Conservation (phyloP, 495 filamentous ascomycete genomes). For the Neurospora pannonica region DNA sequence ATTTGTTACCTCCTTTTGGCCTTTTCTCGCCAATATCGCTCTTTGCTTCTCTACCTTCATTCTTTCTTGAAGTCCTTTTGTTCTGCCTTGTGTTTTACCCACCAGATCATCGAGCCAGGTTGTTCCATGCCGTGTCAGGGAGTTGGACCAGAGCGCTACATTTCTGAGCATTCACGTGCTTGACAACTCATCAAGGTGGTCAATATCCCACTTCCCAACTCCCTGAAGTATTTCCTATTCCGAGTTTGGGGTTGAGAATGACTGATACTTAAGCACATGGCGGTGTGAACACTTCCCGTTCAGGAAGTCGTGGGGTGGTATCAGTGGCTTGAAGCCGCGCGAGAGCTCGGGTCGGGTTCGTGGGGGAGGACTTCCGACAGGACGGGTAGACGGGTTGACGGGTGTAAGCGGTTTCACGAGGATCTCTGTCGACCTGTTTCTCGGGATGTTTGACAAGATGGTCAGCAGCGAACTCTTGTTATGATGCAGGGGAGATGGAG, state of each 20-base stretch:
- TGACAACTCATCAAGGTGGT: neutral
- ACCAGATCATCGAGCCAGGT: neutral
- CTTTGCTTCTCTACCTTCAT: neutral
- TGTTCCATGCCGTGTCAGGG: neutral
- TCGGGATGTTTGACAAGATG: neutral
- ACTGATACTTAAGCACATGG: neutral
- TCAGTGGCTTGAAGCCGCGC: neutral
- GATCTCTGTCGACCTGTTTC: neutral
- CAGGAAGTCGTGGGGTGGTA: neutral
- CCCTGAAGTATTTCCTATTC: neutral
- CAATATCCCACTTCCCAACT: neutral
- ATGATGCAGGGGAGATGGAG: neutral
- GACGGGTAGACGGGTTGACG: neutral
- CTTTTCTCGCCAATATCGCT: no score
- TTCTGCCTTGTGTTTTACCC: neutral
- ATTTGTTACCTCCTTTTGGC: neutral
- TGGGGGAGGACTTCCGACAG: neutral
- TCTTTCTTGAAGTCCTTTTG: neutral
- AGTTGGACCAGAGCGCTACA: neutral
- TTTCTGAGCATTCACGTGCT: neutral
- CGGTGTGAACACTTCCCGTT: neutral
- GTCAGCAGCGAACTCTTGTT: no score
- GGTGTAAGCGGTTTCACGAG: neutral
- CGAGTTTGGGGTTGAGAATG: neutral
- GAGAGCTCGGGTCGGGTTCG: neutral